A percentile compares a stretch with the other conserved stretches of the same genome.
These are phyloP conservation scores for Polychytrium aggregatum DNA, from an alignment of 192 early-diverging fungal genomes.

Conservation along the genomic window DNA sequence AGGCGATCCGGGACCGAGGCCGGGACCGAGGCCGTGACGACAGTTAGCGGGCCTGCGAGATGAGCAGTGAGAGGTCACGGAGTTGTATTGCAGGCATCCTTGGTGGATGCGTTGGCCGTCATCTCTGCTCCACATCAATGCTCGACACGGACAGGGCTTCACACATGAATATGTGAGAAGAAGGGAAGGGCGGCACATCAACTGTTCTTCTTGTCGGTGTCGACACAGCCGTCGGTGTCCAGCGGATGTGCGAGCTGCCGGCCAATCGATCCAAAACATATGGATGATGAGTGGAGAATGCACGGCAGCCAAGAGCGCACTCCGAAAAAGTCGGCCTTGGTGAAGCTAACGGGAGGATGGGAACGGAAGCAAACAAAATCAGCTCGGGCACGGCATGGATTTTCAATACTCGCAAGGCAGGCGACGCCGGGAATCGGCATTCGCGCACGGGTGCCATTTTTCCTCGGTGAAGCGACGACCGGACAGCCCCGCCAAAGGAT, in stretches of 20 bases:
- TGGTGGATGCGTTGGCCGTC: too few species aligned
- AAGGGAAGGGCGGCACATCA: background rate
- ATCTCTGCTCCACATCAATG: too few species aligned
- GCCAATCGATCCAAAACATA: slow-evolving; percentile 60
- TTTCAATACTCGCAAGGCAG: slow-evolving; percentile 2
- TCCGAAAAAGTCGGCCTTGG: slow-evolving; percentile 56
- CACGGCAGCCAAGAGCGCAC: slow-evolving; percentile 56
- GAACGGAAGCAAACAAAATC: slow-evolving; percentile 4
- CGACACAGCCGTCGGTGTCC: background rate
- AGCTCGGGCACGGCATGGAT: background rate
- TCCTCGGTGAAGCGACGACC: too few species aligned
- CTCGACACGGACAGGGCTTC: background rate
- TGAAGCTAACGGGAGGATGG: too few species aligned
- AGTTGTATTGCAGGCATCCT: too few species aligned
- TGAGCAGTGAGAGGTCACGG: too few species aligned
- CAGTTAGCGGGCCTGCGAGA: too few species aligned
- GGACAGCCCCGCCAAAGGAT: too few species aligned
- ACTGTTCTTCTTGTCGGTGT: background rate
- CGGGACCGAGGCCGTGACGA: too few species aligned
- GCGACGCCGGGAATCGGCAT: background rate
- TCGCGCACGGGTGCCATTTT: background rate
- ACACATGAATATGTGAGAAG: background rate
- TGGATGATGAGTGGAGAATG: slow-evolving; percentile 38
- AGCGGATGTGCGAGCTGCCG: slow-evolving; percentile 28
- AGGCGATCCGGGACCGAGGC: too few species aligned